These are phyloP conservation scores for Cucurbita argyrosperma DNA, from an alignment of 306 rosid species.

Conservation along the genomic window DNA sequence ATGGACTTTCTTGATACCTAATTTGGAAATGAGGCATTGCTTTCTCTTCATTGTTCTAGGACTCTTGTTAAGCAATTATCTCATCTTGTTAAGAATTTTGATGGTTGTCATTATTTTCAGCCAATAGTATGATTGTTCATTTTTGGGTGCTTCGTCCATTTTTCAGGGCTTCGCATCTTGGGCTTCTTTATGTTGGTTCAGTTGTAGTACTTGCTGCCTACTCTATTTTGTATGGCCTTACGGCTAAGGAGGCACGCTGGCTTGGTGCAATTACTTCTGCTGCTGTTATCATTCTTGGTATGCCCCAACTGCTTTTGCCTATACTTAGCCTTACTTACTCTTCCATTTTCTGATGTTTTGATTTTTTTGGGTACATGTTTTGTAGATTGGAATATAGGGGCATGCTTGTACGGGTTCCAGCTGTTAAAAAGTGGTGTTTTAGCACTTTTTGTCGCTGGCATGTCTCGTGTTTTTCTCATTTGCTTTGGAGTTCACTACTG, in stretches of 20 bases:
- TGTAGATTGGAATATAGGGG: slow-evolving; percentile 98
- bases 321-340: slow-evolving; percentile 7
- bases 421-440: slow-evolving; percentile 82
- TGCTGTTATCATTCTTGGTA: slow-evolving; percentile 96
- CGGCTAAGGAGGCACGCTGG: slow-evolving; percentile 76
- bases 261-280: slow-evolving; percentile 91
- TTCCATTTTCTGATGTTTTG: background rate
- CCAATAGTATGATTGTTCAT: background rate
- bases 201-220: slow-evolving; percentile 69
- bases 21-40: too few relatives aligned
- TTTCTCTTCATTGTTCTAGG: too few relatives aligned
- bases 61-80: background rate
- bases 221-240: slow-evolving; percentile 80
- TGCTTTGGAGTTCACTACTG: slow-evolving; percentile 98
- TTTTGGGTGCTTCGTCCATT: slow-evolving; percentile 8
- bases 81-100: background rate
- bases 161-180: slow-evolving; percentile 90
- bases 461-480: slow-evolving; percentile 90
- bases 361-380: slow-evolving; percentile 6
- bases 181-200: slow-evolving; percentile 88
- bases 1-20: too few relatives aligned
- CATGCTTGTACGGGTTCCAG: slow-evolving; percentile 88
- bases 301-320: slow-evolving; percentile 7
- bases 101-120: background rate
- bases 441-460: slow-evolving; percentile 86